These are phyloP conservation scores for Chaetomiaceae sp. DNA, from an alignment of 2,329 filamentous ascomycete genomes.

Conservation along the genomic window DNA sequence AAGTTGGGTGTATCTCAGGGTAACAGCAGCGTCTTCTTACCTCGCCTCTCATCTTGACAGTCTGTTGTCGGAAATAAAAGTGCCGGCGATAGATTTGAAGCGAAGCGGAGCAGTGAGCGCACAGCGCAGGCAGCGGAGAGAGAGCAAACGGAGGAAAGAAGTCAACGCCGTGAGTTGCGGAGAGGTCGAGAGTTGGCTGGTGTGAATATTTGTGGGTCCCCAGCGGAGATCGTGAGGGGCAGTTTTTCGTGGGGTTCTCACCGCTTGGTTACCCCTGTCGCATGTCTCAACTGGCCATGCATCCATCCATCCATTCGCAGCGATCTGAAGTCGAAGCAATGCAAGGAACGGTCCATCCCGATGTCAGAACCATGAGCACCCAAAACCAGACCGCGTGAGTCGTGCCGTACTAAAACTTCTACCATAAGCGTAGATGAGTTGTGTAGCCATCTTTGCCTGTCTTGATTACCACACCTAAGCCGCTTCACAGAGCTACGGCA, in stretches of 20 bases:
- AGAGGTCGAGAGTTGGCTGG: neutral
- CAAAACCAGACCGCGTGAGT: no score
- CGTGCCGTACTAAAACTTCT: no score
- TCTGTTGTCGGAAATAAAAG: slow-evolving; percentile 15
- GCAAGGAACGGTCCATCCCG: no score
- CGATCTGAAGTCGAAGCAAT: no score
- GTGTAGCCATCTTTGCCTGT: no score
- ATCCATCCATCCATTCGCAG: neutral
- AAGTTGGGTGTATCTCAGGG: neutral
- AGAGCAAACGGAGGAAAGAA: slow-evolving; percentile 1
- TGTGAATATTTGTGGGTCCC: neutral
- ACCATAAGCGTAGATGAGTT: no score
- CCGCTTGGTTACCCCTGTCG: neutral
- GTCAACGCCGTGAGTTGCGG: slow-evolving; percentile 1
- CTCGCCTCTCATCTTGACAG: slow-evolving; percentile 31
- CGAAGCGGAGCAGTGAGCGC: slow-evolving; percentile 24
- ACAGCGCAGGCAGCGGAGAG: slow-evolving; percentile 22
- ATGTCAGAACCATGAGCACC: no score
- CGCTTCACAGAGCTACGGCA: no score
- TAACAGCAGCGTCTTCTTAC: slow-evolving; percentile 21
- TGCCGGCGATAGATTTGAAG: slow-evolving; percentile 13
- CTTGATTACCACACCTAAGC: no score
- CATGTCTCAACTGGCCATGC: neutral
- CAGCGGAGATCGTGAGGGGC: neutral
- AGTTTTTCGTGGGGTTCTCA: slow-evolving; percentile 2